Conservation (phyloP, 2,329 filamentous ascomycete species). For the Whalleya microplaca region DNA sequence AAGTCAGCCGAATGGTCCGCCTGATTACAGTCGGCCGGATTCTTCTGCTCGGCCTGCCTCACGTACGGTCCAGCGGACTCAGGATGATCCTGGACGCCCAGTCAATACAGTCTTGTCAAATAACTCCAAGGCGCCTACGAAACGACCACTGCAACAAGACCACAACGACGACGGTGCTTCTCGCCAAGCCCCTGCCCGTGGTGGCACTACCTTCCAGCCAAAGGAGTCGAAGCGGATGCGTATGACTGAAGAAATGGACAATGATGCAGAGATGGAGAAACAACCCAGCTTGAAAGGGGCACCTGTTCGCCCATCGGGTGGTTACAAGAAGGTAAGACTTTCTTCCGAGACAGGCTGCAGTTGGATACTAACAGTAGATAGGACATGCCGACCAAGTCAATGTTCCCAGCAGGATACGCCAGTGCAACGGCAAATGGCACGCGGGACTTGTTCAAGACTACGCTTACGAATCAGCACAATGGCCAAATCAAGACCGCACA, state of each 20-base stretch:
- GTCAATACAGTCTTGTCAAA: constrained; percentile 63
- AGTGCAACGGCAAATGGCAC: constrained; percentile 58
- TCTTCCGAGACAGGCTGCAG: constrained; percentile 1
- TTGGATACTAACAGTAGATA: constrained; percentile 45
- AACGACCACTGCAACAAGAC: constrained; percentile 73
- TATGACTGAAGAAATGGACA: constrained; percentile 73
- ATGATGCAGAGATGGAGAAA: constrained; percentile 62
- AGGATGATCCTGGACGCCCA: constrained; percentile 64
- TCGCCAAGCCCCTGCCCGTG: constrained; percentile 51
- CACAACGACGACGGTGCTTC: constrained; percentile 59
- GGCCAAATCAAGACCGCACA: constrained; percentile 66
- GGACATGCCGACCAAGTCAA: constrained; percentile 64
- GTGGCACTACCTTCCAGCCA: constrained; percentile 65
- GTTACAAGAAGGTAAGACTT: constrained; percentile 66
- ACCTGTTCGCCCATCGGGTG: constrained; percentile 79
- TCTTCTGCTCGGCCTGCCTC: constrained; percentile 53
- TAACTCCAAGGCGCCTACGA: constrained; percentile 72
- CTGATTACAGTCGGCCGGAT: constrained; percentile 49
- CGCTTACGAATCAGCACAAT: constrained; percentile 69
- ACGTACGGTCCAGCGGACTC: constrained; percentile 58
- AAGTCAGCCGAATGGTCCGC: constrained; percentile 55
- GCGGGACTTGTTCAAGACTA: constrained; percentile 66
- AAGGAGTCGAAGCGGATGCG: constrained; percentile 80
- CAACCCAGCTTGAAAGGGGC: constrained; percentile 75
- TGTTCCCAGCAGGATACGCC: constrained; percentile 64